Evolutionary conservation across 164 flowering plant genomes (phyloP), one percentile per base, ranked within the genome.

Genomic region (Sextonia rubra): DNA sequence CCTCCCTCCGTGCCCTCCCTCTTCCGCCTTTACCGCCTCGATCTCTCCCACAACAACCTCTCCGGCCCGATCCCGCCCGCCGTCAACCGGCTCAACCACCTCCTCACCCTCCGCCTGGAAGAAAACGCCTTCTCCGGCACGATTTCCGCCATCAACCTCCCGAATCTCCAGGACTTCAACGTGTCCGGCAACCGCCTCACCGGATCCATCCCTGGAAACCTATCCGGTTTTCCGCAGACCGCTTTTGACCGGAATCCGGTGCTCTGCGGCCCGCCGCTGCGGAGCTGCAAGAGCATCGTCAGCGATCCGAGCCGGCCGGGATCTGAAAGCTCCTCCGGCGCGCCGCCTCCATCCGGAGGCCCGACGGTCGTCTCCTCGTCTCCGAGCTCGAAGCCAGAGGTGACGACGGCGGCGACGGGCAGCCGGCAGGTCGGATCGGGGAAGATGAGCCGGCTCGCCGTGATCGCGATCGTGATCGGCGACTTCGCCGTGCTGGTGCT

Each of bases 71-170:
- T 91, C 74, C 94, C 96, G 70, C 66, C 49, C 8, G 47, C 66
- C 1, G 69, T 88, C 17, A 85, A 83, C 86, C 81, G 71, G 27
- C 64, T 94, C 74, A 78, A 86, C 0, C 92, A 80, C 47, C 79
- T 94, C 9, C 80, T 91, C 20, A 90, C 96, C 37, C 84, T 94
- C n/a, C 81, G 91, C 11, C 82, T 92, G 9, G 93, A 94, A 48
- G 85, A 49, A 48, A 94, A 94, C 79, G 75, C 60, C 26, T 88
- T 94, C 30, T 65, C 87, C 12, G 98, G 97, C 7, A 2, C 80
- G 12, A 79, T 94, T 64, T 60, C 85, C 25, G 78, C 74, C 11
- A 20, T 91, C 5, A 64, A 73, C 47, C 79, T 88, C 64, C 79
- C 78, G 7, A 81, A 73, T 58, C 81, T 94, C 4, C 89, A 84